phyloP scores from a whole-genome alignment of 1,284 basidiomycete genomes.

The Marasmius oreades region DNA sequence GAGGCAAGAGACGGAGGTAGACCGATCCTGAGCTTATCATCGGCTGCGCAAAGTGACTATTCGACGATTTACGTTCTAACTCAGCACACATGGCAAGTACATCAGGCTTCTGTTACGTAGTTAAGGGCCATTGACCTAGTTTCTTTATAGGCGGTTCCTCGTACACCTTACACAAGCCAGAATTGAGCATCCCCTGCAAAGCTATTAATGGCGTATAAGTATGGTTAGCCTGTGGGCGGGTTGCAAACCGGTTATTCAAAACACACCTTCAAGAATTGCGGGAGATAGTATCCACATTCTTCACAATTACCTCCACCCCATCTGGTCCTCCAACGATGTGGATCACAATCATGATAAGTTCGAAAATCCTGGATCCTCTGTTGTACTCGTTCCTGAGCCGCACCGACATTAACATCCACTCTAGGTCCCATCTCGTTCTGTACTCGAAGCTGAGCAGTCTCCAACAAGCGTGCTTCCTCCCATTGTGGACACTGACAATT shows the following conservation, averaged over 20 bases:
- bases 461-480: constrained; percentile 44
- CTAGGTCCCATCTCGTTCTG: constrained; percentile 31
- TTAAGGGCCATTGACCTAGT: neutral
- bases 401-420: constrained; percentile 20
- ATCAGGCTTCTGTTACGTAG: neutral
- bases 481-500: constrained; percentile 49
- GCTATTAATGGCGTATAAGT: constrained; percentile 18
- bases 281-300: constrained; percentile 35
- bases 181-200: constrained; percentile 29
- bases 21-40: no score
- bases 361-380: constrained; percentile 34
- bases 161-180: constrained; percentile 32
- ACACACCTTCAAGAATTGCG: constrained; percentile 32
- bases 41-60: no score
- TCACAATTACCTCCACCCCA: constrained; percentile 39
- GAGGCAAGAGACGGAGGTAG: no score
- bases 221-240: no score
- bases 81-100: no score
- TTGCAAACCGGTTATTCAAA: neutral
- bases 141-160: constrained; percentile 25
- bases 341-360: constrained; percentile 41
- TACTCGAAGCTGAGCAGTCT: constrained; percentile 32
- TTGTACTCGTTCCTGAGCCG: constrained; percentile 27
- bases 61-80: no score
- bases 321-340: constrained; percentile 34